phyloP scores from a whole-genome alignment of 495 filamentous ascomycete genomes.

The Daldinia bambusicola region DNA sequence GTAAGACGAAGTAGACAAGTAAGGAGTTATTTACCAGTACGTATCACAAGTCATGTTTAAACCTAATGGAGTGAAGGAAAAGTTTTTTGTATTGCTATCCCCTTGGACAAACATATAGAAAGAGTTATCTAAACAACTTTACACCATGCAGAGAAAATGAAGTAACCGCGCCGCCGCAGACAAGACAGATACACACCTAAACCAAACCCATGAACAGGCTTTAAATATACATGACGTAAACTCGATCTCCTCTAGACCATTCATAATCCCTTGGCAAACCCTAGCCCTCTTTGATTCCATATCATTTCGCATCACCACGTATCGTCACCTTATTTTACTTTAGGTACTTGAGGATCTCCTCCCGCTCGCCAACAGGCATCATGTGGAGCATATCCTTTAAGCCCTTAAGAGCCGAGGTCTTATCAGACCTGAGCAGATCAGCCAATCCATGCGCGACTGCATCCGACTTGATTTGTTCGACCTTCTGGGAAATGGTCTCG shows the following conservation, averaged over 20 bases:
- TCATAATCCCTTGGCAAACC: background rate
- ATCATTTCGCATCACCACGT: background rate
- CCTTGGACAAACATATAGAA: background rate
- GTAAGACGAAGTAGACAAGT: no score
- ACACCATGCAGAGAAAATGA: background rate
- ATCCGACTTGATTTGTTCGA: slow-evolving; percentile 82
- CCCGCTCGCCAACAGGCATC: slow-evolving; percentile 86
- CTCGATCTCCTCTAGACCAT: background rate
- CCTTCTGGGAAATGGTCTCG: slow-evolving; percentile 77
- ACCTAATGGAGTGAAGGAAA: background rate
- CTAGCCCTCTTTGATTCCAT: background rate
- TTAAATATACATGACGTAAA: slow-evolving; percentile 6
- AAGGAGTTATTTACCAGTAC: no score
- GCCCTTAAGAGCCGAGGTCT: slow-evolving; percentile 76
- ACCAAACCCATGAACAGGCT: background rate
- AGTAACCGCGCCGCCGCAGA: background rate
- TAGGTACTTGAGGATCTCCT: slow-evolving; percentile 82
- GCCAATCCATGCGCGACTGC: slow-evolving; percentile 82
- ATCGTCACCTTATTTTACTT: slow-evolving; percentile 41
- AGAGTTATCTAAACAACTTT: background rate
- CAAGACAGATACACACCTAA: slow-evolving; percentile 3
- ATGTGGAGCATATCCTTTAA: slow-evolving; percentile 85
- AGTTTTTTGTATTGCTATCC: background rate
- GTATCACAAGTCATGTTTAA: no score
- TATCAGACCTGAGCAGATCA: slow-evolving; percentile 73